Conservation (phyloP, 352 stramenopile genomes). For the Globisporangium emineosum region DNA sequence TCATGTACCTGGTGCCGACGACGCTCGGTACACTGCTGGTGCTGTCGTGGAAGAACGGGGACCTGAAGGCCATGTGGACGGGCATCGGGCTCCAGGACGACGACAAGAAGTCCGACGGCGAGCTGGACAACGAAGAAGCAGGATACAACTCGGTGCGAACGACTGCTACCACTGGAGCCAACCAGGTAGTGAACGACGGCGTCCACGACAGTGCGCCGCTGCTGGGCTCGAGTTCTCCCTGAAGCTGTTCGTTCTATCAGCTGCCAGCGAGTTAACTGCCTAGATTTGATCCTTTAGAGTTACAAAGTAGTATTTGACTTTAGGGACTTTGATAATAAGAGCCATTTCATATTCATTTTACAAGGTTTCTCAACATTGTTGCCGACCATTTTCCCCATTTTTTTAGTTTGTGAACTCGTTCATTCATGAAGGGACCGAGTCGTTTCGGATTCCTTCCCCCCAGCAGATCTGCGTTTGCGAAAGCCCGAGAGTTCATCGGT, state of each 20-base stretch:
- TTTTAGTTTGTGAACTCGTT: neutral
- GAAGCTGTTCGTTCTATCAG: neutral
- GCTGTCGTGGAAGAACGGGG: constrained; percentile 62
- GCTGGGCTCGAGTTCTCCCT: constrained; percentile 26
- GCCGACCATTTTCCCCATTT: neutral
- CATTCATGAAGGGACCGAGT: neutral
- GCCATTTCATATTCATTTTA: neutral
- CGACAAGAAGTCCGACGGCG: constrained; percentile 11
- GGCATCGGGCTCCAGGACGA: constrained; percentile 27
- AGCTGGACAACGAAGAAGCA: constrained; percentile 19
- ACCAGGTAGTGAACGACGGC: constrained; percentile 20
- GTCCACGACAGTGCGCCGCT: constrained; percentile 32
- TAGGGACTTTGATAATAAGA: no score
- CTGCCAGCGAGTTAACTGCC: neutral
- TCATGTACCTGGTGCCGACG: constrained; percentile 95
- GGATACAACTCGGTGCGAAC: constrained; percentile 22
- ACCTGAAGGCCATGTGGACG: constrained; percentile 65
- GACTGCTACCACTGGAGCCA: neutral
- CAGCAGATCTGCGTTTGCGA: neutral
- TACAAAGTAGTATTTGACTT: neutral
- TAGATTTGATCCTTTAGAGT: neutral
- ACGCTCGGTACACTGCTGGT: constrained; percentile 82
- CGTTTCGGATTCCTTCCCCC: no score
- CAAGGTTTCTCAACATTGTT: neutral
- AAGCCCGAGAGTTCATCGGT: neutral